These are phyloP conservation scores for Cornus florida DNA, from an alignment of 148 eudicot species.

Conservation along the genomic window DNA sequence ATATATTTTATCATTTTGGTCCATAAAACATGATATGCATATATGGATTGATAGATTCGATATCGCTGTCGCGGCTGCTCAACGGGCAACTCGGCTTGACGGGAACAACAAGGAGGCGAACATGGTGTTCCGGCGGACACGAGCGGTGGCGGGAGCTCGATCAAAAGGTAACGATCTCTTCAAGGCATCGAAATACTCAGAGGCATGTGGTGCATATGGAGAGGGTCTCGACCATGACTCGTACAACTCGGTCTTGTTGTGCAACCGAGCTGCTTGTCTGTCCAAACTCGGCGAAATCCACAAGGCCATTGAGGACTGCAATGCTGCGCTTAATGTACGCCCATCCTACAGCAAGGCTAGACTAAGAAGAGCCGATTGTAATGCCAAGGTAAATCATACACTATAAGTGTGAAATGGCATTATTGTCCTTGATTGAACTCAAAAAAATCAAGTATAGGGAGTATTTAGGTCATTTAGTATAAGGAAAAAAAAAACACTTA, in stretches of 20 bases:
- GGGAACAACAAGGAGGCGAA: constrained; percentile 65
- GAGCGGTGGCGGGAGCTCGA: constrained; percentile 64
- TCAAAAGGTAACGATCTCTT: constrained; percentile 74
- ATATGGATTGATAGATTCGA: constrained; percentile 53
- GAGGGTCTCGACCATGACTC: constrained; percentile 90
- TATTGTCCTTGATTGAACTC: too few species aligned
- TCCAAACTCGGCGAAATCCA: constrained; percentile 62
- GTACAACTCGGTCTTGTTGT: constrained; percentile 65
- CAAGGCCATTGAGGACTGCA: constrained; percentile 82
- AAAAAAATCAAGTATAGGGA: too few species aligned
- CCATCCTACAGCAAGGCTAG: constrained; percentile 79
- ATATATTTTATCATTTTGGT: too few species aligned
- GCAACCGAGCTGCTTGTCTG: constrained; percentile 87
- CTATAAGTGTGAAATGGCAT: not conserved
- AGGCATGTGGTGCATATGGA: constrained; percentile 76
- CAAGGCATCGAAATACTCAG: constrained; percentile 50
- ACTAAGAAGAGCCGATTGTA: constrained; percentile 82
- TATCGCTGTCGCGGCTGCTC: constrained; percentile 55
- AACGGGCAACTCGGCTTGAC: constrained; percentile 65
- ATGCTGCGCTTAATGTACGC: constrained; percentile 63
- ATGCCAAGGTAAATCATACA: constrained; percentile 55
- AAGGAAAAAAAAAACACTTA: too few species aligned
- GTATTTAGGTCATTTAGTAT: too few species aligned
- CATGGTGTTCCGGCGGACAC: constrained; percentile 41
- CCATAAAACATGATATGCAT: too few species aligned